Evolutionary conservation across 371 early-diverging fungal genomes (phyloP), one percentile per base, ranked within the genome.

Genomic region (Batrachochytrium dendrobatidis): DNA sequence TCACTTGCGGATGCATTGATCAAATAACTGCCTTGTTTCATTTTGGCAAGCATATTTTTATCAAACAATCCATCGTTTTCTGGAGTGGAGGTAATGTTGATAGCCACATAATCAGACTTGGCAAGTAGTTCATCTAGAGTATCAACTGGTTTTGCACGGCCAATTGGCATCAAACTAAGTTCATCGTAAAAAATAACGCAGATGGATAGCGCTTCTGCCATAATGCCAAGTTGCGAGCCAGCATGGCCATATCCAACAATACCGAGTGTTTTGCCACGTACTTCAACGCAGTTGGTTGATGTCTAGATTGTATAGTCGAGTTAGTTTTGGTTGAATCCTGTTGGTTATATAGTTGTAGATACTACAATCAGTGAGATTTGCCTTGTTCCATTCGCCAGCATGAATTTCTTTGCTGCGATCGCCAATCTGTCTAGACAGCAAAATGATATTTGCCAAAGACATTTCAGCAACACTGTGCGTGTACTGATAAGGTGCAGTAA

Each of bases 211-310:
- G 95, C 83, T 69, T 96, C 97, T 17, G 95, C 95, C 54, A 95
- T 74, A 28, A 94, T 93, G 24, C 89, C 86, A 26, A 96, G 77
- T 73, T 96, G 95, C 1, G 91, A 80, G 32, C 96, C 95, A 59
- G 92, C 90, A 65, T 94, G 95, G 18, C 95, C 95, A 68, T 94
- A 92, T 18, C 95, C 97, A 48, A 96, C 82, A 62, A 96, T 94
- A 57, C 76, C 73, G 22, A 71, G 49, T 25, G 83, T 86, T 76
- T 95, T 95, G 61, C 90, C 89, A 62, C 95, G 86, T 59, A 96
- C 89, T 69, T 96, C 96, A 64, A 79, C 86, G 73, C 95, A 96
- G 49, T 78, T 75, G 44, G 79, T 80, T 24, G 92, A 90, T 8
- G 65, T 59, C 64, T 63, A 87, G 59, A 34, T 8, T 18, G 10